Percentiles rank a stretch among this genome's conserved stretches.
Conservation (phyloP, 495 filamentous ascomycete genomes). For the Alectoria sarmentosa region DNA sequence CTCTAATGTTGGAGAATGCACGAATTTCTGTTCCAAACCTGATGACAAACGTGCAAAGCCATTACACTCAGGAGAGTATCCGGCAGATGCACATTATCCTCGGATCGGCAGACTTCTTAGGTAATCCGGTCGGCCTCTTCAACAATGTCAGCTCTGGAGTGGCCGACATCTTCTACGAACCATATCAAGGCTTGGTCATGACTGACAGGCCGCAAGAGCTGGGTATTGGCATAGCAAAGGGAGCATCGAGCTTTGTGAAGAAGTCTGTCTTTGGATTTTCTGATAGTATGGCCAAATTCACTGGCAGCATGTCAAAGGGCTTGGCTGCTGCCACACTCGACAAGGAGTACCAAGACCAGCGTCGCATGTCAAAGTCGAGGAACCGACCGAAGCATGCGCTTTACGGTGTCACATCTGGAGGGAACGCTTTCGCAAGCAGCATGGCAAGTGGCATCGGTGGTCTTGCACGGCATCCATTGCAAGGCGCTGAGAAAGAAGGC, state of each 20-base stretch:
- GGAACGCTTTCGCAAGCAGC: conserved; percentile 87
- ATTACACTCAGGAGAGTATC: conserved; percentile 94
- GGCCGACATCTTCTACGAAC: conserved; percentile 97
- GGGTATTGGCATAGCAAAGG: conserved; percentile 90
- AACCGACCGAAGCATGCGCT: conserved; percentile 96
- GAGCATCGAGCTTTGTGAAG: conserved; percentile 94
- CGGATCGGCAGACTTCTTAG: conserved; percentile 96
- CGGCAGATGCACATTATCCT: conserved; percentile 94
- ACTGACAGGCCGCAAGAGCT: conserved; percentile 91
- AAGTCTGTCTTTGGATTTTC: conserved; percentile 96
- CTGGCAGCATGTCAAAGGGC: conserved; percentile 92
- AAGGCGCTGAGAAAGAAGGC: conserved; percentile 95
- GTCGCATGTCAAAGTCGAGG: conserved; percentile 84
- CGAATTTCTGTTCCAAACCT: conserved; percentile 81
- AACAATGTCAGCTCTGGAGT: conserved; percentile 97
- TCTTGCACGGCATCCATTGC: conserved; percentile 83
- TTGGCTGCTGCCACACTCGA: conserved; percentile 91
- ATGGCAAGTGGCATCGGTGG: conserved; percentile 91
- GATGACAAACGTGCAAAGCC: conserved; percentile 74
- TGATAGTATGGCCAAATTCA: conserved; percentile 93
- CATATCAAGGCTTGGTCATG: conserved; percentile 95
- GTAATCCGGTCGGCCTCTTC: conserved; percentile 95
- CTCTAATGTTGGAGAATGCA: conserved; percentile 90
- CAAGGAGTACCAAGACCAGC: conserved; percentile 95
- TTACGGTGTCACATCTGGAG: conserved; percentile 91